A percentile compares a stretch with the other conserved stretches of the same genome.
Evolutionary conservation across 1,284 basidiomycete genomes (phyloP).

Genomic region (Cryptococcus depauperatus): DNA sequence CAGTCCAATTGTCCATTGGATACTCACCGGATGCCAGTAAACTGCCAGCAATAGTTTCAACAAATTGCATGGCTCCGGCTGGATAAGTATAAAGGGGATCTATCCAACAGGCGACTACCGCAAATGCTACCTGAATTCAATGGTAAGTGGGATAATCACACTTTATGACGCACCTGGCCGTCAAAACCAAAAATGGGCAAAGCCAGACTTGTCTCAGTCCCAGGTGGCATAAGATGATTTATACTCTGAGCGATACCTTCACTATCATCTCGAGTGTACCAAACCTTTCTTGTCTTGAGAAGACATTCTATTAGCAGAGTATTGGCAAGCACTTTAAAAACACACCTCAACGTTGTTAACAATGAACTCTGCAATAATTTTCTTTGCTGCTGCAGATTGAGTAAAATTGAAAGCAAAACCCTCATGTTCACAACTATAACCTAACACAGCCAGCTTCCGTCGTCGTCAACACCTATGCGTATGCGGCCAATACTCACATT

Average conservation of each 20-base stretch:
- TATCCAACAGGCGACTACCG: conserved; percentile 36
- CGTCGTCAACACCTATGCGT: neutral
- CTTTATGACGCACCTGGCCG: conserved; percentile 22
- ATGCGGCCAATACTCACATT: conserved; percentile 8
- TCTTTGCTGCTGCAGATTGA: conserved; percentile 23
- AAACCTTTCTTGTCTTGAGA: conserved; percentile 29
- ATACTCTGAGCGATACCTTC: conserved; percentile 31
- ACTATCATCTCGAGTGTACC: conserved; percentile 37
- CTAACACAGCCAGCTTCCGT: conserved; percentile 27
- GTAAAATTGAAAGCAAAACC: conserved; percentile 35
- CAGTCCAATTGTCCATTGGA: conserved; percentile 23
- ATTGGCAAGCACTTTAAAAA: neutral
- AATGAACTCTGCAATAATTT: conserved; percentile 39
- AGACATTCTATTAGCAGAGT: conserved; percentile 2
- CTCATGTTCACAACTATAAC: conserved; percentile 27
- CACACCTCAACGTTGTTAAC: conserved; percentile 32
- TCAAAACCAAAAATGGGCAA: conserved; percentile 41
- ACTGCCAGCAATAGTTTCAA: conserved; percentile 33
- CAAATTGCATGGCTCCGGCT: conserved; percentile 34
- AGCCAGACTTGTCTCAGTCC: conserved; percentile 32
- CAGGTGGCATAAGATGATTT: conserved; percentile 32
- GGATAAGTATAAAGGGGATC: conserved; percentile 39
- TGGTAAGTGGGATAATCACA: conserved; percentile 1
- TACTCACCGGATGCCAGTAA: conserved; percentile 25
- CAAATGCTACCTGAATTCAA: conserved; percentile 26